Conservation (phyloP, 2,329 filamentous ascomycete species). For the Curvularia hawaiiensis region DNA sequence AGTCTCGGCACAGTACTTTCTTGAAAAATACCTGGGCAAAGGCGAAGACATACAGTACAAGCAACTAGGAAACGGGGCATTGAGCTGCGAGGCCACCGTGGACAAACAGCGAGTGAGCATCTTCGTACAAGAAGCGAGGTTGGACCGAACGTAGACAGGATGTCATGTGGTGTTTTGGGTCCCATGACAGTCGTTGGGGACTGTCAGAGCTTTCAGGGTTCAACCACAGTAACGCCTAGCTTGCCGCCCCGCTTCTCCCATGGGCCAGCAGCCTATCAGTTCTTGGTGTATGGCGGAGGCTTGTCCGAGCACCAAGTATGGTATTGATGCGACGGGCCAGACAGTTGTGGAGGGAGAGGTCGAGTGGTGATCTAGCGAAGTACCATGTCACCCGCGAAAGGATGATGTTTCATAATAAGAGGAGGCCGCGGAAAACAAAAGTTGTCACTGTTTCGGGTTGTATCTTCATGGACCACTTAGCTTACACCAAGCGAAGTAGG, state of each 20-base stretch:
- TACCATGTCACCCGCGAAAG: neutral
- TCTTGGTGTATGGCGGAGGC: neutral
- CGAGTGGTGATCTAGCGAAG: neutral
- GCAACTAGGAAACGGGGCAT: slow-evolving; percentile 7
- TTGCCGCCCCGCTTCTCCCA: neutral
- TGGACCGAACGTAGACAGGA: slow-evolving; percentile 1
- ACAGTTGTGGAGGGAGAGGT: neutral
- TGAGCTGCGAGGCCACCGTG: slow-evolving; percentile 8
- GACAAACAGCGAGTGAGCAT: slow-evolving; percentile 5
- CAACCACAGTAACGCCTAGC: neutral
- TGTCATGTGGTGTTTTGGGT: slow-evolving; percentile 4
- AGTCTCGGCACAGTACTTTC: slow-evolving; percentile 12
- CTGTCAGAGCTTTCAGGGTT: slow-evolving; percentile 3
- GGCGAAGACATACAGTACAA: slow-evolving; percentile 6
- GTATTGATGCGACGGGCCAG: neutral
- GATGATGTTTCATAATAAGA: neutral
- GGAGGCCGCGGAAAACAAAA: neutral
- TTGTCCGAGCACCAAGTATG: neutral
- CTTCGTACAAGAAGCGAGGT: slow-evolving; percentile 8
- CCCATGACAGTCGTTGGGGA: neutral
- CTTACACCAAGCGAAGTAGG: neutral
- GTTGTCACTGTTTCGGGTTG: neutral
- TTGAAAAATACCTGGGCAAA: slow-evolving; percentile 8
- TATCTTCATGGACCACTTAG: neutral
- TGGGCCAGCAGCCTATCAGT: neutral